Evolutionary conservation across 2,329 filamentous ascomycete genomes (phyloP).

Genomic region (Phaeosphaeria sp.): DNA sequence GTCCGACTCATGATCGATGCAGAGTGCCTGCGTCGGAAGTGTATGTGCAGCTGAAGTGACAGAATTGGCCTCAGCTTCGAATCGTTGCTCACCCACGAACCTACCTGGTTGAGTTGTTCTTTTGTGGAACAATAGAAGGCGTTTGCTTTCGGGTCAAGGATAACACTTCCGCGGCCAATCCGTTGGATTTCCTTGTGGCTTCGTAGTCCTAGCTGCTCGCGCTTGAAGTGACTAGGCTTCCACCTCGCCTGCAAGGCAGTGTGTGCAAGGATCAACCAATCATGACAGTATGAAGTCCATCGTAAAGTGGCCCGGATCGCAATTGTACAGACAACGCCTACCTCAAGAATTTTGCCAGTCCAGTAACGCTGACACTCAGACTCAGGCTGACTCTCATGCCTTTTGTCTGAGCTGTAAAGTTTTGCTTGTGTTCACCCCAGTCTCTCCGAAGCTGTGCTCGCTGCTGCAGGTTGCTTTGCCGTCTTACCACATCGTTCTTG

Average conservation of each 20-base stretch:
- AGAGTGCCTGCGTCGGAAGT: not conserved
- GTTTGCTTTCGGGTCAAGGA: too few relatives aligned
- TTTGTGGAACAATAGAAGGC: too few relatives aligned
- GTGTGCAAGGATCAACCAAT: not conserved
- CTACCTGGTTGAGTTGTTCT: too few relatives aligned
- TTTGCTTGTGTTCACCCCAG: slow-evolving; percentile 33
- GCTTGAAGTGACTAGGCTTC: too few relatives aligned
- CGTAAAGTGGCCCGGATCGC: too few relatives aligned
- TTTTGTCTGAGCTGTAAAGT: slow-evolving; percentile 32
- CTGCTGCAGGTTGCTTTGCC: slow-evolving; percentile 24
- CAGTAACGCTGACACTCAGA: slow-evolving; percentile 33
- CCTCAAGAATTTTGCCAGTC: slow-evolving; percentile 30
- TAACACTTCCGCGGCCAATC: too few relatives aligned
- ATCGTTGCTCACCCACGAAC: too few relatives aligned
- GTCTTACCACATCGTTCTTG: slow-evolving; percentile 8
- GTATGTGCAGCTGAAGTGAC: not conserved
- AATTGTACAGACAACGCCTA: not conserved
- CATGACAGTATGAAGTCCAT: too few relatives aligned
- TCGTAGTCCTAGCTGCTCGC: too few relatives aligned
- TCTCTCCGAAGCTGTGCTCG: slow-evolving; percentile 32
- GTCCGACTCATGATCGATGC: not conserved
- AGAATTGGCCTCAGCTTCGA: too few relatives aligned
- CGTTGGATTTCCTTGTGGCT: too few relatives aligned
- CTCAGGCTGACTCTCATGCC: slow-evolving; percentile 39
- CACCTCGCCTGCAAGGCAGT: not conserved